Evolutionary conservation across 257 asterid genomes (phyloP), one percentile per base, ranked within the genome.

Genomic region (Jacaranda mimosifolia): DNA sequence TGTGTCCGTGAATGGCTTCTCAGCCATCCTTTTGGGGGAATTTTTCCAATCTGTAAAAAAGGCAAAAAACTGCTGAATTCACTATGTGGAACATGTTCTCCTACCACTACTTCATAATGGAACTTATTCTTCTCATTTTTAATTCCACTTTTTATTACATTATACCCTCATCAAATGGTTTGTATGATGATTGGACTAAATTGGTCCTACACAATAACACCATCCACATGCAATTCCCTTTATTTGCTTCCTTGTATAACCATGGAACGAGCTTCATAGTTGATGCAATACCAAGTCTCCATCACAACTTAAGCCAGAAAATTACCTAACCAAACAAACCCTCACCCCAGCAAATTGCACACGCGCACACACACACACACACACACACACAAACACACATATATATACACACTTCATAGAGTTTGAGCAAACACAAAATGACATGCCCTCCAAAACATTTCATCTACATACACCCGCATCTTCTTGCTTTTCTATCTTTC

Each of bases 161-260:
- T 68, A 3, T 7, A 38, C 48, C 71, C 38, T 26, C 32, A 26
- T 26, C 32, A 26, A 26, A 26, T 26, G 32, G 32, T 26, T 26
- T 26, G 32, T 26, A 26, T 26, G 32, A 26, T 26, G 32, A 26
- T 26, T 26, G 32, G 32, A 26, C 32, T 26, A 26, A 26, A 26
- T 26, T 26, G 76, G 87, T 18, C 89, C 87, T 80, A 81, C 83
- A 58, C 38, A 79, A 70, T 80, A 76, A 62, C 86, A 74, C 65
- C 89, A 70, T 58, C 83, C 85, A 84, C 83, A 79, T 79, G 89
- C 90, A 80, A 78, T 70, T 82, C 80, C 58, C 76, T 84, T 77
- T 73, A 86, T 57, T 59, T 55, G 46, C 63, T 62, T 43, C 66
- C 83, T 74, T 39, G 57, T 46, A 46, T 65, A 57, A 72, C 76